phyloP scores from a whole-genome alignment of 2,329 filamentous ascomycete genomes.

The Neophaeococcomyces mojaviensis region DNA sequence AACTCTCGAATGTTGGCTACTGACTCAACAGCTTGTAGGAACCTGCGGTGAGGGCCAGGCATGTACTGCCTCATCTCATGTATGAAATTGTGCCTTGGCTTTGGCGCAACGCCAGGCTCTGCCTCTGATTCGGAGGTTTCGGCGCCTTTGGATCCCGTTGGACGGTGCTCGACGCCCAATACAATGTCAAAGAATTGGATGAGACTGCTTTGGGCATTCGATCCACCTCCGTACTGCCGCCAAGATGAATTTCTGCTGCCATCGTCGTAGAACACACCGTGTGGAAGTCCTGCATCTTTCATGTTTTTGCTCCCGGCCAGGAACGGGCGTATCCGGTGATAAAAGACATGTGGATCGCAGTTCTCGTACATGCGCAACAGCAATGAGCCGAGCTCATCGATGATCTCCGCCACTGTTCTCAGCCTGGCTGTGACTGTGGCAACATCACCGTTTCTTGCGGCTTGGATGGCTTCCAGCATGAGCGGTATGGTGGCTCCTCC shows the following conservation, averaged over 20 bases:
- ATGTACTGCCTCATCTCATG: constrained; percentile 96
- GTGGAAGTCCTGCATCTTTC: constrained; percentile 82
- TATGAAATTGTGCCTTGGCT: constrained; percentile 77
- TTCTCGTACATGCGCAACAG: constrained; percentile 89
- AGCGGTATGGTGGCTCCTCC: constrained; percentile 79
- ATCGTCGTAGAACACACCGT: constrained; percentile 81
- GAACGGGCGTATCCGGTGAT: constrained; percentile 91
- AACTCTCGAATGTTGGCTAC: constrained; percentile 84
- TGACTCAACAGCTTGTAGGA: constrained; percentile 68
- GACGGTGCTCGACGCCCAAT: constrained; percentile 80
- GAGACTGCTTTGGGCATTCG: constrained; percentile 92
- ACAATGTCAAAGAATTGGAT: constrained; percentile 97
- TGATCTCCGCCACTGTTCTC: constrained; percentile 72
- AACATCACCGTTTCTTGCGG: constrained; percentile 63
- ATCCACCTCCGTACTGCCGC: constrained; percentile 83
- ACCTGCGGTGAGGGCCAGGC: constrained; percentile 85
- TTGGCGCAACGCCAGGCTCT: constrained; percentile 37
- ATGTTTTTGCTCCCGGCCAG: constrained; percentile 97
- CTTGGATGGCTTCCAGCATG: constrained; percentile 80
- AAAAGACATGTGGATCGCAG: constrained; percentile 91
- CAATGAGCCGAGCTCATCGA: constrained; percentile 74
- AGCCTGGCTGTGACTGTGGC: constrained; percentile 68
- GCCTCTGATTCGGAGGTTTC: constrained; percentile 42
- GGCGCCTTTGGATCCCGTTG: constrained; percentile 62
- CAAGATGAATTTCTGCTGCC: constrained; percentile 62